A percentile compares a stretch with the other conserved stretches of the same genome.
Conservation (phyloP, 2,329 filamentous ascomycete genomes). For the Pseudogymnoascus sp. region DNA sequence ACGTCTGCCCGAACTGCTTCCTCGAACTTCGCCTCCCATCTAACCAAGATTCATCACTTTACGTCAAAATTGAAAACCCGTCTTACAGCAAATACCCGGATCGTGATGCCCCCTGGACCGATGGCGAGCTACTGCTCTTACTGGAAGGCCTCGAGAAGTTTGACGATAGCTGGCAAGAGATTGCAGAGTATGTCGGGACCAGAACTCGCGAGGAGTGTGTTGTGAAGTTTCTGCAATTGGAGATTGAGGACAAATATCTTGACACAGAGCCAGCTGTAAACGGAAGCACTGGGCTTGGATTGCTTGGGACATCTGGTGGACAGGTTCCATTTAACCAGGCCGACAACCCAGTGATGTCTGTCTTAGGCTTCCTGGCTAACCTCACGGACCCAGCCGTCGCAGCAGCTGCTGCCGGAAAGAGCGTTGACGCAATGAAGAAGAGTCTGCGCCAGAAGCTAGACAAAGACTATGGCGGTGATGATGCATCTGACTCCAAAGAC, state of each 20-base stretch:
- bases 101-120: slow-evolving; percentile 81
- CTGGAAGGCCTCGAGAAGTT: slow-evolving; percentile 87
- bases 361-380: slow-evolving; percentile 86
- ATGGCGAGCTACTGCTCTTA: slow-evolving; percentile 79
- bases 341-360: slow-evolving; percentile 94
- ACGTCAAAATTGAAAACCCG: slow-evolving; percentile 83
- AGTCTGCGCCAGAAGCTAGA: slow-evolving; percentile 73
- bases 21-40: slow-evolving; percentile 74
- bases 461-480: slow-evolving; percentile 38
- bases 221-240: slow-evolving; percentile 88
- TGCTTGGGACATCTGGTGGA: slow-evolving; percentile 66
- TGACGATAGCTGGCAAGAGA: slow-evolving; percentile 91
- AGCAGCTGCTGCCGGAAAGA: slow-evolving; percentile 81
- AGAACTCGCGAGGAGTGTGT: slow-evolving; percentile 94
- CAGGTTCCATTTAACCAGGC: slow-evolving; percentile 83
- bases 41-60: slow-evolving; percentile 71
- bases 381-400: slow-evolving; percentile 85
- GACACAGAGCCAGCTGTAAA: slow-evolving; percentile 59
- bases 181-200: slow-evolving; percentile 85
- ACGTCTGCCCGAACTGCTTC: slow-evolving; percentile 87
- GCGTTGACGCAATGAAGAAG: slow-evolving; percentile 76
- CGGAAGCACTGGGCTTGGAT: slow-evolving; percentile 49
- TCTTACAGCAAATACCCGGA: slow-evolving; percentile 70
- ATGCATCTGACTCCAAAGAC: slow-evolving; percentile 42
- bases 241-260: slow-evolving; percentile 95